Percentiles rank a stretch among this genome's conserved stretches.
Evolutionary conservation across 345 rosid species (phyloP).

Genomic region (Moricandia arvensis): DNA sequence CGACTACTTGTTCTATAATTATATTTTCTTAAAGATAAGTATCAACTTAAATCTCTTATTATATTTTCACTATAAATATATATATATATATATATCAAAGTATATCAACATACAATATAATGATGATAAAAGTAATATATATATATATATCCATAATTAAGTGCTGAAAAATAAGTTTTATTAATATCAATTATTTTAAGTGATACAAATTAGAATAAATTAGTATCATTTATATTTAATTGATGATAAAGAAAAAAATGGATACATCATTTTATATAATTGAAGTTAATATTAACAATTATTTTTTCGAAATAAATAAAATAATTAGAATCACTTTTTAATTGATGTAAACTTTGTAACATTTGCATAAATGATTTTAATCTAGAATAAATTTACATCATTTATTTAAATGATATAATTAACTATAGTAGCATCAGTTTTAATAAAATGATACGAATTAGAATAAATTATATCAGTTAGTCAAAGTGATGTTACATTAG

Average conservation of each 20-base stretch:
- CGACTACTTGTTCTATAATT: too few relatives aligned
- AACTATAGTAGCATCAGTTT: neutral
- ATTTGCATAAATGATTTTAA: neutral
- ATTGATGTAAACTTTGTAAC: neutral
- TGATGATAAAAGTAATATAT: too few relatives aligned
- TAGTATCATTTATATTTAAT: neutral
- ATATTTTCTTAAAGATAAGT: neutral
- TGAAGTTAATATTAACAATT: neutral
- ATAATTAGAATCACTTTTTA: neutral
- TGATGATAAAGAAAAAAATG: neutral
- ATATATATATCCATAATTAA: neutral
- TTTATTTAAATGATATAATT: neutral
- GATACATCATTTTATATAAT: neutral
- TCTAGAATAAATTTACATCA: neutral
- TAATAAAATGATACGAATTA: neutral
- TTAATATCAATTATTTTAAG: neutral
- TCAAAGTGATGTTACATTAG: too few relatives aligned
- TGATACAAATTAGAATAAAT: neutral
- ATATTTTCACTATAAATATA: neutral
- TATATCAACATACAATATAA: neutral
- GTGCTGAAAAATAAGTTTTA: neutral
- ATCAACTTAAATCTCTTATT: neutral
- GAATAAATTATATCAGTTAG: too few relatives aligned
- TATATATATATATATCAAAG: neutral
- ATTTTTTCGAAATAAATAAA: too few relatives aligned